These are phyloP conservation scores for Pseudocercospora ulei DNA, from an alignment of 2,329 filamentous ascomycete genomes.

Conservation along the genomic window DNA sequence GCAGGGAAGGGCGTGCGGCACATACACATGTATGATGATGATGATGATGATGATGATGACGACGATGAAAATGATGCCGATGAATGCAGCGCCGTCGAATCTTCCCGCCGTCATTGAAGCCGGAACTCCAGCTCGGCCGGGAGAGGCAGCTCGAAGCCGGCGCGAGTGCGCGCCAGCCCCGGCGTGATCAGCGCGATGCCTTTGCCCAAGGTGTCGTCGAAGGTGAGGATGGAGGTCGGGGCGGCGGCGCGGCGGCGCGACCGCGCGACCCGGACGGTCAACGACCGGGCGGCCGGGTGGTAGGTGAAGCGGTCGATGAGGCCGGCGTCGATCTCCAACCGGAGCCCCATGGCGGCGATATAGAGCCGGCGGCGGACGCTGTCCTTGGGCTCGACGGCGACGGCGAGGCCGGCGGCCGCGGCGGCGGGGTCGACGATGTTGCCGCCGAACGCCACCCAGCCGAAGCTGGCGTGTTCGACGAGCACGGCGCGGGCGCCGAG, in stretches of 20 bases:
- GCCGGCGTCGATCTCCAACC: slow-evolving; percentile 40
- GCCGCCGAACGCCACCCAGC: slow-evolving; percentile 46
- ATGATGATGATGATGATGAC: too few species aligned
- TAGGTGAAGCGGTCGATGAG: slow-evolving; percentile 38
- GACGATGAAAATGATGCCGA: too few species aligned
- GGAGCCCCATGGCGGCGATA: slow-evolving; percentile 41
- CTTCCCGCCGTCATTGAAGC: too few species aligned
- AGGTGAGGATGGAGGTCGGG: background rate
- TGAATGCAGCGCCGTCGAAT: too few species aligned
- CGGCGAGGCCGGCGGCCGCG: slow-evolving; percentile 18
- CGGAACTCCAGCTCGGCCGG: background rate
- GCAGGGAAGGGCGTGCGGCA: too few species aligned
- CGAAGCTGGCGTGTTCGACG: slow-evolving; percentile 39
- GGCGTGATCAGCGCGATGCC: background rate
- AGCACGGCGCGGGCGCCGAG: slow-evolving; percentile 47
- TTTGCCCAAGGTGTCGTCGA: slow-evolving; percentile 4
- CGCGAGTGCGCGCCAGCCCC: background rate
- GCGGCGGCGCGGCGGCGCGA: too few species aligned
- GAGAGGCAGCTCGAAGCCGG: background rate
- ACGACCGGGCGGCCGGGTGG: slow-evolving; percentile 26
- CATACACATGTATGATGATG: too few species aligned
- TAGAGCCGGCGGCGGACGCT: slow-evolving; percentile 44
- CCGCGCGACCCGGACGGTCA: slow-evolving; percentile 14
- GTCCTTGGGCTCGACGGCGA: slow-evolving; percentile 40
- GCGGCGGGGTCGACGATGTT: slow-evolving; percentile 28